Conservation (phyloP, 305 asterid species). For the Salvia sclarea region DNA sequence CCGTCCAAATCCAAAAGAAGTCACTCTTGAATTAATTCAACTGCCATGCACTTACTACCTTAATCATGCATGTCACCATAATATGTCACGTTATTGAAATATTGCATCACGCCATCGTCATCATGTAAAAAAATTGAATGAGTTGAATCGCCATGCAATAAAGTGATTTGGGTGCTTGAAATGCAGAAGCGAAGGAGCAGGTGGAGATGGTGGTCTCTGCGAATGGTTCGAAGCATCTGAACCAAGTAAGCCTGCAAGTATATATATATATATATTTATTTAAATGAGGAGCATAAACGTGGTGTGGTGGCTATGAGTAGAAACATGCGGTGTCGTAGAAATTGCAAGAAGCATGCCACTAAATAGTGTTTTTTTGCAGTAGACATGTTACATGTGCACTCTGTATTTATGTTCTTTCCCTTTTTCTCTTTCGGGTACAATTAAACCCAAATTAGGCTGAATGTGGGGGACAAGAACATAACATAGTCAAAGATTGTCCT, state of each 20-base stretch:
- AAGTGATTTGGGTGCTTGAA: background rate
- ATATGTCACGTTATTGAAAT: background rate
- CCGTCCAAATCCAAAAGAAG: background rate
- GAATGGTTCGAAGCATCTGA: constrained; percentile 34
- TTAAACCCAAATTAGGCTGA: constrained; percentile 9
- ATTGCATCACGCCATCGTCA: background rate
- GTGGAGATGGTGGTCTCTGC: constrained; percentile 34
- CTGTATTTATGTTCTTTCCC: background rate
- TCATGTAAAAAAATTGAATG: too few species aligned
- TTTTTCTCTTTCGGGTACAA: background rate
- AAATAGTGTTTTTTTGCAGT: background rate
- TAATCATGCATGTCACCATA: constrained; percentile 4
- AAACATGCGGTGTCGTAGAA: constrained; percentile 37
- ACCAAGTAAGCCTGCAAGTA: constrained; percentile 40
- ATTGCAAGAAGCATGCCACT: background rate
- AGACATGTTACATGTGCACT: constrained; percentile 43
- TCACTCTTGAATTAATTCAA: too few species aligned
- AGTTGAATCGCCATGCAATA: background rate
- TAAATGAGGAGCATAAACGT: constrained; percentile 7
- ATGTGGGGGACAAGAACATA: constrained; percentile 32
- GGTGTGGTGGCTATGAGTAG: constrained; percentile 13
- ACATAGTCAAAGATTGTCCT: constrained; percentile 26
- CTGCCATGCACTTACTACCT: background rate
- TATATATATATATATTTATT: background rate
- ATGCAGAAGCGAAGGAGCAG: constrained; percentile 37